These are phyloP conservation scores for Carex arenaria DNA, from an alignment of 202 grass and related monocot genomes.

Conservation along the genomic window DNA sequence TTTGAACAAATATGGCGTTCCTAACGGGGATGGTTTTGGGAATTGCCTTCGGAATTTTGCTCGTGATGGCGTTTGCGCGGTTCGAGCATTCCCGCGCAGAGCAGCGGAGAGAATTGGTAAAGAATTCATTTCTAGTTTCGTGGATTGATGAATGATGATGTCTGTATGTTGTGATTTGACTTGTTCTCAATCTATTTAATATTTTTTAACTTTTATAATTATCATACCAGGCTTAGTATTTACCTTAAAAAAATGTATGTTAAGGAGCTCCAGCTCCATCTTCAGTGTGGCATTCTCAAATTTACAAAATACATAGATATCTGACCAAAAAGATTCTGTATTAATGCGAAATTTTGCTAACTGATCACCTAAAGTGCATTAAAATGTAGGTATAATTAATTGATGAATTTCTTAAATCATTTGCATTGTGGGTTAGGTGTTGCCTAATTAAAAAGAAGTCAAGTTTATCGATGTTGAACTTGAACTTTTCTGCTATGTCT, in stretches of 20 bases:
- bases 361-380: neutral
- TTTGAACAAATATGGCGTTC: constrained; percentile 54
- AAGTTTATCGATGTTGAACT: neutral
- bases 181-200: neutral
- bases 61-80: constrained; percentile 70
- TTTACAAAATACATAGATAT: neutral
- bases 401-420: neutral
- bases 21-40: constrained; percentile 66
- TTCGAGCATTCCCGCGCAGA: constrained; percentile 68
- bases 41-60: constrained; percentile 47
- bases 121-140: neutral
- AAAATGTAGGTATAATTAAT: constrained; percentile 5
- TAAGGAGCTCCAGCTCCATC: neutral
- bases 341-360: neutral
- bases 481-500: neutral
- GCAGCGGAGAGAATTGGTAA: constrained; percentile 80
- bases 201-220: neutral
- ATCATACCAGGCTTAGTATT: neutral
- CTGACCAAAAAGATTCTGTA: neutral
- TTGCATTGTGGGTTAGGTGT: neutral
- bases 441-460: too few relatives aligned
- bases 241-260: neutral
- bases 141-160: neutral
- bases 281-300: neutral
- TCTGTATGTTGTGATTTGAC: neutral